Conservation (phyloP, 2,329 filamentous ascomycete genomes). For the Paracamarosporium sp. region DNA sequence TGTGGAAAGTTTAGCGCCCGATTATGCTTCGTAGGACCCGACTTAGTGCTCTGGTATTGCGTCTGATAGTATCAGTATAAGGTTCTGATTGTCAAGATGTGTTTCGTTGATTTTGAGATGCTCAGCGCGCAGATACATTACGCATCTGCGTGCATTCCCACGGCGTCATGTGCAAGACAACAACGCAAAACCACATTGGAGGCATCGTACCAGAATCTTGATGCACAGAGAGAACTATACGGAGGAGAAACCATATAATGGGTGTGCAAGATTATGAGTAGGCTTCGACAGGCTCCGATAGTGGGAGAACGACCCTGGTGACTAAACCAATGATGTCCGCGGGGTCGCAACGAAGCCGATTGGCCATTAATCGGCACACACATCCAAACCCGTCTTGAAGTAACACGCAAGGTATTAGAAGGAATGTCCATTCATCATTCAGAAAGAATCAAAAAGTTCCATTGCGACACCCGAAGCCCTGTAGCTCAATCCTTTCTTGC, state of each 20-base stretch:
- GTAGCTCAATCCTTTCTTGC: background rate
- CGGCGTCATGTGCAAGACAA: background rate
- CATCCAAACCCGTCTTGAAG: background rate
- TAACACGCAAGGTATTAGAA: background rate
- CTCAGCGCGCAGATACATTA: background rate
- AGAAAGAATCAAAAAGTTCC: background rate
- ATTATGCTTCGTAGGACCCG: background rate
- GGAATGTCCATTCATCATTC: background rate
- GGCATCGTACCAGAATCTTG: background rate
- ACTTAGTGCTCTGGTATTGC: conserved; percentile 13
- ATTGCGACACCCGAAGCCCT: background rate
- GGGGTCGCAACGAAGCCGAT: background rate
- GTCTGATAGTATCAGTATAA: background rate
- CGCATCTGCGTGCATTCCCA: background rate
- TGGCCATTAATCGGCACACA: background rate
- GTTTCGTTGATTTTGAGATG: background rate
- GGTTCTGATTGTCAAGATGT: background rate
- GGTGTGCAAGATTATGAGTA: background rate
- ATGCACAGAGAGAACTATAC: background rate
- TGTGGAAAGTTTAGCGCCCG: too few relatives aligned
- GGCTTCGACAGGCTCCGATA: conserved; percentile 12
- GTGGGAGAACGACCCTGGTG: conserved; percentile 11
- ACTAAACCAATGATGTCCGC: conserved; percentile 8
- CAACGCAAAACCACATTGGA: background rate
- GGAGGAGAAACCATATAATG: background rate